These are phyloP conservation scores for Plenodomus biglobosus DNA, from an alignment of 2,329 filamentous ascomycete species.

Conservation along the genomic window DNA sequence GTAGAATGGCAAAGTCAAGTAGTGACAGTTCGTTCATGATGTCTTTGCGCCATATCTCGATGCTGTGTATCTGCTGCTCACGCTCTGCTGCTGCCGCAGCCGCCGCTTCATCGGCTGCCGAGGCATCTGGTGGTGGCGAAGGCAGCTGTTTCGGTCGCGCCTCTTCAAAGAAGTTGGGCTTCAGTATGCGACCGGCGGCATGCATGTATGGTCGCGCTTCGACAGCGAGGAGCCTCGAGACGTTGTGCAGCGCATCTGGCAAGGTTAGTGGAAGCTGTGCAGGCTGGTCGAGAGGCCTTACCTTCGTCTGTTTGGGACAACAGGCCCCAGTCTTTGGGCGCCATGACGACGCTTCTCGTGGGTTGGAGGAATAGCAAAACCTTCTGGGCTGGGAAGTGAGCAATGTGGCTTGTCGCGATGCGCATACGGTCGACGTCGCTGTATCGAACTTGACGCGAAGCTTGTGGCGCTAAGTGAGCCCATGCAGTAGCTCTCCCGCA, in stretches of 20 bases:
- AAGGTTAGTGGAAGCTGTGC: conserved; percentile 13
- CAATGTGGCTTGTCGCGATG: not conserved
- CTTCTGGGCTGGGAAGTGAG: not conserved
- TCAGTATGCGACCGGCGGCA: conserved; percentile 77
- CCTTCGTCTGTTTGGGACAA: conserved; percentile 73
- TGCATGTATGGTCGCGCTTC: conserved; percentile 93
- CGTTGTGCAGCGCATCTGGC: conserved; percentile 77
- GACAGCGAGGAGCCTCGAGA: conserved; percentile 76
- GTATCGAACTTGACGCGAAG: conserved; percentile 3
- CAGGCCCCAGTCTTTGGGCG: conserved; percentile 59
- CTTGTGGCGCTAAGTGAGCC: not conserved
- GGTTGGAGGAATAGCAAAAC: not conserved
- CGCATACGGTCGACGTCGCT: conserved; percentile 3
- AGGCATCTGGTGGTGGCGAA: conserved; percentile 67
- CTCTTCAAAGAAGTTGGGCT: conserved; percentile 65
- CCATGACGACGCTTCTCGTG: conserved; percentile 44
- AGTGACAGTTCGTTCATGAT: conserved; percentile 84
- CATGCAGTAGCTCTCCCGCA: not conserved
- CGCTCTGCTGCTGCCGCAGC: conserved; percentile 49
- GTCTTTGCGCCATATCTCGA: conserved; percentile 76
- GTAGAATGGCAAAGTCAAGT: conserved; percentile 81
- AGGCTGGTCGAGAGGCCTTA: conserved; percentile 11
- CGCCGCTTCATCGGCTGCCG: conserved; percentile 50
- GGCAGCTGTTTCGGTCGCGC: conserved; percentile 58
- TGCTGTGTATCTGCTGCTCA: conserved; percentile 56